Base-by-base conservation (phyloP, 2,329 filamentous ascomycete species). In the Aspergillus eucalypticola region DNA sequence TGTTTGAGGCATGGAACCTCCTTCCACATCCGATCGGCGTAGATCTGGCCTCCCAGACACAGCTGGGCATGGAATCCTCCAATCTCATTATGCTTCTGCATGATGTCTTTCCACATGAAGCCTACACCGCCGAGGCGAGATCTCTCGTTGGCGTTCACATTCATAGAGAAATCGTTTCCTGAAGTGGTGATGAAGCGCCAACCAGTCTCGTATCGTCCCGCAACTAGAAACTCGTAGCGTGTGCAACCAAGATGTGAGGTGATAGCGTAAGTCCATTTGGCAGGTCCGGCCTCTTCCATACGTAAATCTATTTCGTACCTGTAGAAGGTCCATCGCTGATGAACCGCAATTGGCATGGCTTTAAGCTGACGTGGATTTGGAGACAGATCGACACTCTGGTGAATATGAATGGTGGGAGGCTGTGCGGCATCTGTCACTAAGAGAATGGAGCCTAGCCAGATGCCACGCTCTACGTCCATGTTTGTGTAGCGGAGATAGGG, bases 81-180 rank as follows among this genome's bases (percentile, higher is more conserved):
- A 67, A 93, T 96, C 69, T 99, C 95, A 27, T 93, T 87, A 70
- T 99, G 96, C 82, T 97, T 97, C 77, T 97, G 92, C 72, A 99
- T 83, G 27, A 99, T 93, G 69, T 99, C 95, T 71, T 97, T 98
- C 95, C 95, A 99, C 94, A 99, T 96, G 72, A 95, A 91, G 0
- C 93, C 91, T 1, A 96, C 85, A 1, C 95, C 95, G 29, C 95
- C 95, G 1, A 98, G 84, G 68, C 90, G 91, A 32, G 88, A 86
- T 46, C 94, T 86, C 68, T 99, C 95, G 62, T 90, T 92, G 57
- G 92, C 89, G 63, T 88, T 92, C 1, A 96, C 95, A 64, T 90
- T 89, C 27, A 96, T 83, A 0, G 92, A 90, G 75, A 98, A 99
- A 73, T 99, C 95, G 71, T 98, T 98, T 3, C 94, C 94, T 13